Percentiles rank a stretch among this genome's conserved stretches.
Evolutionary conservation across 495 filamentous ascomycete genomes (phyloP).

Genomic region (Penicillium lividum): DNA sequence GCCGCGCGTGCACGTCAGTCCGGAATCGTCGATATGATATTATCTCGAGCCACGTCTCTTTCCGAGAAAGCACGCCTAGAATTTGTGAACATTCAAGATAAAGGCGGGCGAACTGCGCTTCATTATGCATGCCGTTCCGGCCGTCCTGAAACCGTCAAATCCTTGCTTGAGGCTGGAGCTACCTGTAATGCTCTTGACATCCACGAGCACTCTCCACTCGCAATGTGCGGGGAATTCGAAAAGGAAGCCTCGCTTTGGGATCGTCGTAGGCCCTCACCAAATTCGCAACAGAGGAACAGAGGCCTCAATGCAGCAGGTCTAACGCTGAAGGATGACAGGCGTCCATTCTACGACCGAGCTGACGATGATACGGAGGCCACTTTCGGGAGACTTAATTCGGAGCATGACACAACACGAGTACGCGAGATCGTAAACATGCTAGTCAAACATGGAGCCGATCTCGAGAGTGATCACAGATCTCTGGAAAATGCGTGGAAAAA

Average conservation of each 20-base stretch:
- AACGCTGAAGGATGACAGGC: background rate
- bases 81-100: slow-evolving; percentile 2
- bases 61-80: background rate
- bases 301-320: slow-evolving; percentile 5
- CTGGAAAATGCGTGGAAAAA: background rate
- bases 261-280: background rate
- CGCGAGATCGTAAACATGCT: background rate
- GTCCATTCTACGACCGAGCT: slow-evolving; percentile 4
- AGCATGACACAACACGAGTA: slow-evolving; percentile 7
- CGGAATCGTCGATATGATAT: slow-evolving; percentile 16
- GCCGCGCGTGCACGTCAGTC: slow-evolving; percentile 21
- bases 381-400: background rate
- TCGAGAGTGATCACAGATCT: background rate
- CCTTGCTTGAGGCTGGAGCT: slow-evolving; percentile 20
- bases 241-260: slow-evolving; percentile 2
- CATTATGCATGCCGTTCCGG: slow-evolving; percentile 25
- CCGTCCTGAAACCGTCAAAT: slow-evolving; percentile 19
- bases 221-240: slow-evolving; percentile 6
- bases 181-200: slow-evolving; percentile 2
- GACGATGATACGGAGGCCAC: background rate
- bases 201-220: background rate
- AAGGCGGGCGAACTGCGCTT: slow-evolving; percentile 18
- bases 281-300: background rate
- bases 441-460: background rate
- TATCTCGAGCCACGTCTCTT: background rate